A percentile compares a stretch with the other conserved stretches of the same genome.
Conservation (phyloP, 1,139 yeast species). For the Suhomyces ambrosiae region DNA sequence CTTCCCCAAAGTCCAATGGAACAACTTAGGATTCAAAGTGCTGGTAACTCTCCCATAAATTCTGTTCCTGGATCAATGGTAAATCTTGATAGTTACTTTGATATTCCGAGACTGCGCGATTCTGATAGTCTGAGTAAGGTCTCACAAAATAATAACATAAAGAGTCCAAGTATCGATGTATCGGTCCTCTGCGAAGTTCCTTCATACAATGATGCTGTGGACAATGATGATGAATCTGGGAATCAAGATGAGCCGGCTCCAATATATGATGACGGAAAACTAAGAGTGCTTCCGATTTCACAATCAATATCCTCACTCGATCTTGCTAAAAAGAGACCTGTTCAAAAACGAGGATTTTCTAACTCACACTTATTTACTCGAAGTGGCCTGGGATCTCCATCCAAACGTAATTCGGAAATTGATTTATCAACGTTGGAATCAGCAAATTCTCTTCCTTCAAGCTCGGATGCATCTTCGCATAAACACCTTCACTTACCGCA, state of each 20-base stretch:
- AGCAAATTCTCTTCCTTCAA: background rate
- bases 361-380: constrained; percentile 1
- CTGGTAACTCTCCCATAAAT: constrained; percentile 18
- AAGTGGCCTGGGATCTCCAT: constrained; percentile 1
- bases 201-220: constrained; percentile 39
- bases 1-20: constrained; percentile 43
- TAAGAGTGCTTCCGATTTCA: background rate
- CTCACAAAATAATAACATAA: constrained; percentile 1
- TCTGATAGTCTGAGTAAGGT: background rate
- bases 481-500: constrained; percentile 7
- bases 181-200: constrained; percentile 33
- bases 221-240: constrained; percentile 29
- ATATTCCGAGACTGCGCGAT: constrained; percentile 20
- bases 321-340: constrained; percentile 6
- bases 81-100: constrained; percentile 31
- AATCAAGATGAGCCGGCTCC: constrained; percentile 36
- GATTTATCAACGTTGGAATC: constrained; percentile 1
- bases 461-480: constrained; percentile 1
- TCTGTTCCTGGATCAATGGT: constrained; percentile 23
- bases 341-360: constrained; percentile 1
- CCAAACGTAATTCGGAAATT: constrained; percentile 5
- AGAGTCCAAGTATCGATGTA: constrained; percentile 24
- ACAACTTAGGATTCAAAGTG: constrained; percentile 34
- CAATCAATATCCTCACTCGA: constrained; percentile 10
- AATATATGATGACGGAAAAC: constrained; percentile 19